Evolutionary conservation across 176 grass and related monocot genomes (phyloP).

Genomic region (Eragrostis curvula): DNA sequence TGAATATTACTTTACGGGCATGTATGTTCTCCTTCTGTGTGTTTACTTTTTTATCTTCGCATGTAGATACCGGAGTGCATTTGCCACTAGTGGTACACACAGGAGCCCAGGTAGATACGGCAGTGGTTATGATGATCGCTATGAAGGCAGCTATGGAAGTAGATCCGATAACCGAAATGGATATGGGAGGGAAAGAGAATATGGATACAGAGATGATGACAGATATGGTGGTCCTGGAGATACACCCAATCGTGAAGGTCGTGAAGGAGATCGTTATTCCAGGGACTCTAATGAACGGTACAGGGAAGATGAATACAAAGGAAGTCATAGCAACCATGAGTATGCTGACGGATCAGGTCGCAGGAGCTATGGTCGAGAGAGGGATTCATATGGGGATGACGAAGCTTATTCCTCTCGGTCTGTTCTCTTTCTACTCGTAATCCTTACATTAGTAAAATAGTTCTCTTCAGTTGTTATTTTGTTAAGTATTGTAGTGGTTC

Average conservation of each 20-base stretch:
- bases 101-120: slow-evolving; percentile 72
- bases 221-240: slow-evolving; percentile 72
- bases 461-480: not conserved
- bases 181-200: slow-evolving; percentile 82
- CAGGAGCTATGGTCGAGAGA: slow-evolving; percentile 65
- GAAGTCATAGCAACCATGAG: slow-evolving; percentile 67
- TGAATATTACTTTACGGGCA: not conserved
- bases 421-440: slow-evolving; percentile 13
- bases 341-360: slow-evolving; percentile 73
- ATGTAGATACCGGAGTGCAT: slow-evolving; percentile 68
- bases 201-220: slow-evolving; percentile 80
- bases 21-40: not conserved
- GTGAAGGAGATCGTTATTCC: slow-evolving; percentile 82
- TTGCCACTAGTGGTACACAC: slow-evolving; percentile 62
- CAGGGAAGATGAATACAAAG: slow-evolving; percentile 81
- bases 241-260: slow-evolving; percentile 71
- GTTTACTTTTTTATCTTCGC: slow-evolving; percentile 22
- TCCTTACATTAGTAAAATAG: not conserved
- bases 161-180: slow-evolving; percentile 79
- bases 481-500: slow-evolving; percentile 20
- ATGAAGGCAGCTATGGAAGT: slow-evolving; percentile 59
- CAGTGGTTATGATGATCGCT: slow-evolving; percentile 74
- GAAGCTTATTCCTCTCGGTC: slow-evolving; percentile 79
- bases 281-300: slow-evolving; percentile 81
- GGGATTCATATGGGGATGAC: slow-evolving; percentile 77